These are phyloP conservation scores for Hymenotorrendiella dingleyae DNA, from an alignment of 2,329 filamentous ascomycete species.

Conservation along the genomic window DNA sequence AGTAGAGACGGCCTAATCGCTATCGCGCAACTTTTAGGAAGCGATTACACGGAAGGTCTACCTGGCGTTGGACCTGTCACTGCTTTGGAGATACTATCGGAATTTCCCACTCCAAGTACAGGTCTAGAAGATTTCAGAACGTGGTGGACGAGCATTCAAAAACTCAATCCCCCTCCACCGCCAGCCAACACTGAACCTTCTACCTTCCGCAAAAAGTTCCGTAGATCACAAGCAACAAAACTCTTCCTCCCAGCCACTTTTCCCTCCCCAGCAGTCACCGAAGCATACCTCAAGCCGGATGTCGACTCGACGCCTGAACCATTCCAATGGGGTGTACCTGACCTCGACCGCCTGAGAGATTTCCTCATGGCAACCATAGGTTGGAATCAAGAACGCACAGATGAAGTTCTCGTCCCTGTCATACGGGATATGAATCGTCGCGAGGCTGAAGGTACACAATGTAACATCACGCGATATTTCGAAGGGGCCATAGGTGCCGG, in stretches of 20 bases:
- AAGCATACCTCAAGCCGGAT: slow-evolving; percentile 80
- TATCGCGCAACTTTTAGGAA: slow-evolving; percentile 84
- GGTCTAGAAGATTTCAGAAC: slow-evolving; percentile 69
- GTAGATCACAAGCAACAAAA: slow-evolving; percentile 70
- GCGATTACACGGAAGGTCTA: slow-evolving; percentile 91
- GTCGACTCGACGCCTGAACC: slow-evolving; percentile 72
- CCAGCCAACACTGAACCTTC: slow-evolving; percentile 58
- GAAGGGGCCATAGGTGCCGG: slow-evolving; percentile 67
- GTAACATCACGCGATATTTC: slow-evolving; percentile 93
- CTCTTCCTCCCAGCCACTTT: slow-evolving; percentile 80
- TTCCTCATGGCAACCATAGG: slow-evolving; percentile 92
- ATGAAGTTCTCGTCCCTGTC: slow-evolving; percentile 92
- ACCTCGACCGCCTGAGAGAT: slow-evolving; percentile 74
- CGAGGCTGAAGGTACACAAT: slow-evolving; percentile 84
- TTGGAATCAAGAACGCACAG: slow-evolving; percentile 85
- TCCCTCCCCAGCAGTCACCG: slow-evolving; percentile 69
- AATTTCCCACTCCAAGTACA: slow-evolving; percentile 57
- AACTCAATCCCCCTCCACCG: slow-evolving; percentile 43
- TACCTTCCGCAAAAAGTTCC: slow-evolving; percentile 79
- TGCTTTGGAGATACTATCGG: slow-evolving; percentile 86
- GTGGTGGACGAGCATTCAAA: slow-evolving; percentile 83
- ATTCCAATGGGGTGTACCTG: slow-evolving; percentile 95
- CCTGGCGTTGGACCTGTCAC: slow-evolving; percentile 90
- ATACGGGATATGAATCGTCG: slow-evolving; percentile 92
- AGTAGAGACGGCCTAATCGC: slow-evolving; percentile 82